Base-by-base conservation (phyloP, 1,139 yeast genomes). In the Protomyces arabidopsidicola region DNA sequence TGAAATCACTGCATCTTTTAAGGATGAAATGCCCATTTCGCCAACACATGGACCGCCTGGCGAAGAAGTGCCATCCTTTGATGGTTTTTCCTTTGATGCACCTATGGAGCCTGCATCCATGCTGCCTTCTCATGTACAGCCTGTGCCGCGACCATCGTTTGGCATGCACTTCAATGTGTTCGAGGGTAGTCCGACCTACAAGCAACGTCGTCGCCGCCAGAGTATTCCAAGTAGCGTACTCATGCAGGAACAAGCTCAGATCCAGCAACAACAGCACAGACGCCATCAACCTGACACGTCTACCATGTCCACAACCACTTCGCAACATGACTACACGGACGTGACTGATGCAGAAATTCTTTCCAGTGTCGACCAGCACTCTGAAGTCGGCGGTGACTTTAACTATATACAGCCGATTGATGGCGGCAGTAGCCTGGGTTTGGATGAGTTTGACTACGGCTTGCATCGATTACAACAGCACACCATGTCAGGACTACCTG, bases 141-240 rank as follows among this genome's bases (percentile, higher is more conserved):
- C 52, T 16, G 53, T n/a, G 5, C 31, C 42, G n/a, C 52, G 35
- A 16, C 34, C 48, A 18, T 50, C 36, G 9, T 24, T 55, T 31
- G 60, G 59, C 9, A 36, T 45, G 12, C 55, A 60, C n/a, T 64
- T 53, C 27, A 58, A 55, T 27, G 34, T 63, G 14, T 55, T 66
- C 8, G 52, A 60, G 16, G 69, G 69, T 3, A 56, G 66, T 12
- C 68, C 69, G 10, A 55, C 67, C n/a, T 67, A 67, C 63, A 67
- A 67, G 60, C 69, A 67, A 45, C 66, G 69, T 3, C 60, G 68
- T n/a, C 65, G 67, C 22, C 62, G 68, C 2, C 56, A 51, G 22
- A 58, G 62, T 34, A 52, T 58, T n/a, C 56, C 62, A 1, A 27
- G 50, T 31, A 58, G 56, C 35, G 31, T 58, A 24, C 16, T 52